Evolutionary conservation across 805 yeast genomes (phyloP), one percentile per base, ranked within the genome.

Genomic region (Barnettozyma salicaria): DNA sequence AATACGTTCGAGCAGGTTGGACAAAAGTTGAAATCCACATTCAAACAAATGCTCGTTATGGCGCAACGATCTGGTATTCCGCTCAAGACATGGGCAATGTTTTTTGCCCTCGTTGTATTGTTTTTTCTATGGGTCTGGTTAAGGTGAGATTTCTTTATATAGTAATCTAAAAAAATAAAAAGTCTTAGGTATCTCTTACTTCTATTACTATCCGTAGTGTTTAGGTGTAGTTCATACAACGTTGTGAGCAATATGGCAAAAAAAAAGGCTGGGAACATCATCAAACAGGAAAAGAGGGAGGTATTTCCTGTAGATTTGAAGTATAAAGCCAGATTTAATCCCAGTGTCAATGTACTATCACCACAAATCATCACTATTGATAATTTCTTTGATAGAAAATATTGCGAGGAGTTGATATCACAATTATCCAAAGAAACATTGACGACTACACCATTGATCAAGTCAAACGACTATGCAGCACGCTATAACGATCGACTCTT

Each of bases 21-120:
- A 14, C 50, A 57, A 2, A 62, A 64, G 39, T 65, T 81, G 35
- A 73, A 71, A 43, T 64, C 62, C 32, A 78, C 81, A 3, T 69
- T 70, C 59, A 63, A 61, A 33, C 65, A 72, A 27, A 75, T 80
- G 84, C 59, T 74, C 59, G 59, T 65, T 3, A 76, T 81, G 76
- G 85, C 84, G 4, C 71, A 74, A 44, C 67, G 64, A 45, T 68
- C 80, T 9, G 80, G 84, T 9, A 70, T 80, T n/a, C 65, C 81
- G 40, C 65, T 81, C 66, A 70, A 74, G 41, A 65, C 71, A 6
- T 80, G 89, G 89, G 59, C 76, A 3, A 37, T 58, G 2, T 67
- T 74, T 33, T 68, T 72, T 44, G 63, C 60, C 19, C 53, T 77
- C 35, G 60, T 78, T 3, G 63, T 68, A 30, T 43, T 78, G 25